Conservation (phyloP, 768 basidiomycete genomes). For the Tricholoma sp. region DNA sequence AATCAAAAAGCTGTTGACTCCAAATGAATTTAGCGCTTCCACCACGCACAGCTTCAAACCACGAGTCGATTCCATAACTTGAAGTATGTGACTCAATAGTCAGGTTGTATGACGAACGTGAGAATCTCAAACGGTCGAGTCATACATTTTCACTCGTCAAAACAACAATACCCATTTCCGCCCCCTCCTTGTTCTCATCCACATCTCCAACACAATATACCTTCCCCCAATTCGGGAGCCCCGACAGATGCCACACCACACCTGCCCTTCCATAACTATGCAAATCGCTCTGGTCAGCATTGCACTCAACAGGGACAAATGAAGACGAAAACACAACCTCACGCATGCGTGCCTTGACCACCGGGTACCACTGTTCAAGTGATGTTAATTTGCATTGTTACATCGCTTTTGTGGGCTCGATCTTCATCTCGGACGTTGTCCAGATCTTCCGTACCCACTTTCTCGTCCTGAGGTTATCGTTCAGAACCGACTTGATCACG, state of each 20-base stretch:
- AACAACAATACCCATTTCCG: too few species aligned
- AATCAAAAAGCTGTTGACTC: too few species aligned
- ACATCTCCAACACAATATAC: constrained; percentile 17
- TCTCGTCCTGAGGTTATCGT: too few species aligned
- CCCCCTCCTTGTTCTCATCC: neutral
- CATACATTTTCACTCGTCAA: too few species aligned
- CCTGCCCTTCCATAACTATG: constrained; percentile 5
- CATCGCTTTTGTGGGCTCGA: neutral
- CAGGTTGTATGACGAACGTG: too few species aligned
- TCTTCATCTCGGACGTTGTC: neutral
- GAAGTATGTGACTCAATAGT: too few species aligned
- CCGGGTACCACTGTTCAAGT: neutral
- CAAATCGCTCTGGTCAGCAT: neutral
- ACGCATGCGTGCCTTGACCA: neutral
- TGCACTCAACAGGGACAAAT: neutral
- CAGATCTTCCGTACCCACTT: neutral
- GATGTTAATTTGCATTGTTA: neutral
- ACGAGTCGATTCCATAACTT: too few species aligned
- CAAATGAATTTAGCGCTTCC: too few species aligned
- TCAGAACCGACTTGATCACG: too few species aligned
- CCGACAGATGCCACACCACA: constrained; percentile 15
- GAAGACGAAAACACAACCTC: neutral
- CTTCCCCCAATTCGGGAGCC: constrained; percentile 16
- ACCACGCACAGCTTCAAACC: too few species aligned
- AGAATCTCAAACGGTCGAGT: too few species aligned